These are phyloP conservation scores for Pleodorina starrii DNA, from an alignment of 139 green algal genomes.

Conservation along the genomic window DNA sequence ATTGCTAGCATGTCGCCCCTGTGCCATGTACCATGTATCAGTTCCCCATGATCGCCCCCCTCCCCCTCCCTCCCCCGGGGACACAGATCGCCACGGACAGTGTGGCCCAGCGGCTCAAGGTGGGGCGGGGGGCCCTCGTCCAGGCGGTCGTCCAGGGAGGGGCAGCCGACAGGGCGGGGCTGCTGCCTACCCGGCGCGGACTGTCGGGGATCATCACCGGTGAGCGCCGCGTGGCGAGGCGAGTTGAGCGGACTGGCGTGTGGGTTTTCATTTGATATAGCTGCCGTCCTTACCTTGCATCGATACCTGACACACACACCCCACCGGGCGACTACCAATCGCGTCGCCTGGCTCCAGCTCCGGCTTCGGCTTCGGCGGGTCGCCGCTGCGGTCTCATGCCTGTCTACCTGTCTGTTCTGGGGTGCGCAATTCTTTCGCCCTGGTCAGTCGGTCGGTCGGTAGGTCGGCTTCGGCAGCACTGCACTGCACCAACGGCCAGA, in stretches of 20 bases:
- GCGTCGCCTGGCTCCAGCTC: neutral
- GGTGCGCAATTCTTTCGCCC: too few species aligned
- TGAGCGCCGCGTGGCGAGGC: too few species aligned
- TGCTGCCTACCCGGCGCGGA: slow-evolving; percentile 59
- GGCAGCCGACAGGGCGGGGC: slow-evolving; percentile 47
- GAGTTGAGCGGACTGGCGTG: neutral
- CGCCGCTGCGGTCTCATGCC: neutral
- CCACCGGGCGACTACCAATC: too few species aligned
- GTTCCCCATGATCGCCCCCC: too few species aligned
- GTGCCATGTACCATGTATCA: too few species aligned
- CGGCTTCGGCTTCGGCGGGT: neutral
- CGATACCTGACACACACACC: neutral
- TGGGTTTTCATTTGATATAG: neutral
- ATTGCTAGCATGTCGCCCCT: too few species aligned
- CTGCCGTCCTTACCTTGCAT: neutral
- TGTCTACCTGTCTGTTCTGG: too few species aligned
- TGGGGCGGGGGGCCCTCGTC: slow-evolving; percentile 49
- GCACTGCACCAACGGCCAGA: neutral
- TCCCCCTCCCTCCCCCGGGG: too few species aligned
- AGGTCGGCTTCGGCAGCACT: neutral
- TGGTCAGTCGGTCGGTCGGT: neutral
- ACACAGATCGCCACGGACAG: slow-evolving; percentile 51
- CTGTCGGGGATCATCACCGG: slow-evolving; percentile 59
- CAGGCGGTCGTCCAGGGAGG: slow-evolving; percentile 39
- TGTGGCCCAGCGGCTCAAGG: slow-evolving; percentile 52